Percentiles rank a stretch among this genome's conserved stretches.
Conservation (phyloP, 345 rosid species). For the Sisymbrium irio region DNA sequence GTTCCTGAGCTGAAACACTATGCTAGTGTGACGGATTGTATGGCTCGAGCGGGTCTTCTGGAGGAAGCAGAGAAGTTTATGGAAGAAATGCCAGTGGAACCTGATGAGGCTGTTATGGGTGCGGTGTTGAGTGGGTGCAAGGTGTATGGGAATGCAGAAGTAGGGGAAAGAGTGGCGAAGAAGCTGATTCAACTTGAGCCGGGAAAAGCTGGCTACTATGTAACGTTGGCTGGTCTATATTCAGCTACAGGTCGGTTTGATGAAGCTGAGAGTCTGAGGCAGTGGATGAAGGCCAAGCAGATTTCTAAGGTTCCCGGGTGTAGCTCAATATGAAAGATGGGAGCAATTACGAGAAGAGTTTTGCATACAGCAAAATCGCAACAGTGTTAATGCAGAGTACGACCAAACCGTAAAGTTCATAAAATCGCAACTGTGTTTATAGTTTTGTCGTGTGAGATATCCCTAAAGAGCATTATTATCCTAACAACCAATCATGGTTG, state of each 20-base stretch:
- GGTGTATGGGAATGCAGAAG: slow-evolving; percentile 52
- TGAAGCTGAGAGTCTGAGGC: slow-evolving; percentile 55
- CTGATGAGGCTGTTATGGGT: slow-evolving; percentile 60
- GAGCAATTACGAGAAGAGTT: slow-evolving; percentile 2
- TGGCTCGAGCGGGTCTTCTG: slow-evolving; percentile 54
- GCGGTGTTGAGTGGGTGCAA: slow-evolving; percentile 54
- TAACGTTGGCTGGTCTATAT: slow-evolving; percentile 52
- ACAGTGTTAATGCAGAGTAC: not conserved
- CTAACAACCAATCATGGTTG: too few relatives aligned
- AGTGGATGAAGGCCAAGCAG: slow-evolving; percentile 44
- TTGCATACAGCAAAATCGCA: not conserved
- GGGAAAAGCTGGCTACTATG: slow-evolving; percentile 49
- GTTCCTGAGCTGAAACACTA: slow-evolving; percentile 52
- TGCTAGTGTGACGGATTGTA: slow-evolving; percentile 55
- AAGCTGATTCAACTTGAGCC: slow-evolving; percentile 47
- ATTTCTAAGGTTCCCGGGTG: slow-evolving; percentile 47
- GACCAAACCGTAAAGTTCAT: not conserved
- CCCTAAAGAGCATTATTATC: too few relatives aligned
- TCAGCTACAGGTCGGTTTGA: slow-evolving; percentile 44
- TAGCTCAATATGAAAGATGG: slow-evolving; percentile 45
- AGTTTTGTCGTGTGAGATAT: too few relatives aligned
- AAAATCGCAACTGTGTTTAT: too few relatives aligned
- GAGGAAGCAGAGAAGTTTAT: slow-evolving; percentile 60
- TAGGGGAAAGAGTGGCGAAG: slow-evolving; percentile 61
- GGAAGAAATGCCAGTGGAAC: slow-evolving; percentile 52